Conservation (phyloP, 2,329 filamentous ascomycete species). For the Colletotrichum sublineola region DNA sequence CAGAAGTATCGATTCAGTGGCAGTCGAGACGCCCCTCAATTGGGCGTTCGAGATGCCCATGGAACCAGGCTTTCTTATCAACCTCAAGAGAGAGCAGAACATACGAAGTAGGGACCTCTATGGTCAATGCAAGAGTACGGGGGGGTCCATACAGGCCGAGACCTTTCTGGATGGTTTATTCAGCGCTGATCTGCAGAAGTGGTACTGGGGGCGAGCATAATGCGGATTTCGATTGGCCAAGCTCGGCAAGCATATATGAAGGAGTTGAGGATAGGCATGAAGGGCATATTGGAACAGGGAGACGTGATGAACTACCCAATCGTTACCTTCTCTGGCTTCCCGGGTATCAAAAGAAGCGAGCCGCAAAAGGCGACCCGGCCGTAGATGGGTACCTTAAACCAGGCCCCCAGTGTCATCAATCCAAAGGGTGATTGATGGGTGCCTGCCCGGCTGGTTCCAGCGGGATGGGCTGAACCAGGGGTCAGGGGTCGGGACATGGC, state of each 20-base stretch:
- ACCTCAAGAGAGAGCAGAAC: slow-evolving; percentile 11
- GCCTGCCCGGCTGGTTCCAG: slow-evolving; percentile 38
- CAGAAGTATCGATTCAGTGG: slow-evolving; percentile 9
- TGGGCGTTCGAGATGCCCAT: neutral
- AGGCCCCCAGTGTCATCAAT: too few relatives aligned
- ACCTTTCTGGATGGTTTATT: neutral
- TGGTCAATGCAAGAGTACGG: neutral
- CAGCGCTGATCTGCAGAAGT: slow-evolving; percentile 1
- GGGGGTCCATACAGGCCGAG: neutral
- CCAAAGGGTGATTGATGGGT: slow-evolving; percentile 20
- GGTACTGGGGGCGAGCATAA: slow-evolving; percentile 3
- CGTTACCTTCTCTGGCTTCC: neutral
- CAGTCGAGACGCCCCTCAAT: slow-evolving; percentile 12
- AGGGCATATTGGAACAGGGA: neutral
- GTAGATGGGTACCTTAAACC: neutral
- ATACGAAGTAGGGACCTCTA: slow-evolving; percentile 1
- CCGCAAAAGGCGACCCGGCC: slow-evolving; percentile 23
- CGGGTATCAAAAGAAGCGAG: slow-evolving; percentile 15
- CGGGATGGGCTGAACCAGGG: slow-evolving; percentile 34
- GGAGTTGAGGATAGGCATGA: neutral
- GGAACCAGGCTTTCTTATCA: neutral
- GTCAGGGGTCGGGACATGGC: slow-evolving; percentile 30
- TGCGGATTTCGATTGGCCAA: neutral
- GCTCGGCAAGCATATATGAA: neutral
- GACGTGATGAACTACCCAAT: neutral